Evolutionary conservation across 495 filamentous ascomycete species (phyloP).

Genomic region (Aspergillus bridgeri): DNA sequence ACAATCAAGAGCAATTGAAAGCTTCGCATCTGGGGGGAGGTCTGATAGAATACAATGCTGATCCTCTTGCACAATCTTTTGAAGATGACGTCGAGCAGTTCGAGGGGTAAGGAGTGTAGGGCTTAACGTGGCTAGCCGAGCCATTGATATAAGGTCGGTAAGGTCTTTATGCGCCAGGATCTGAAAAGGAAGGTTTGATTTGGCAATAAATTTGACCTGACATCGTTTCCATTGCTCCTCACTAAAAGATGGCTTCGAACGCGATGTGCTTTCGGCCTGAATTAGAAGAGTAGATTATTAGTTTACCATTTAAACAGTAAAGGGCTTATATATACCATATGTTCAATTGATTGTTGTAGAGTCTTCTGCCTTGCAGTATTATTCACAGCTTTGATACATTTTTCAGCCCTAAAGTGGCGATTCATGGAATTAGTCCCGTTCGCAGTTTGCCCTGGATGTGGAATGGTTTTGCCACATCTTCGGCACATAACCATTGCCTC

Average conservation of each 20-base stretch:
- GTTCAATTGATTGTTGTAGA: neutral
- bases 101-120: slow-evolving; percentile 1
- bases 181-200: neutral
- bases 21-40: slow-evolving; percentile 2
- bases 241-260: neutral
- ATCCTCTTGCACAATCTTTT: neutral
- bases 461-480: neutral
- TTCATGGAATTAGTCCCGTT: slow-evolving; percentile 2
- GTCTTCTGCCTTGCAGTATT: neutral
- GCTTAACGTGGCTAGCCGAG: neutral
- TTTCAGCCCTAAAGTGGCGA: neutral
- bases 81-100: neutral
- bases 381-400: neutral
- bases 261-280: neutral
- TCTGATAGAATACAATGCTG: neutral
- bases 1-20: slow-evolving; percentile 17
- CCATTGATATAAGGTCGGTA: neutral
- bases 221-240: neutral
- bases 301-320: neutral
- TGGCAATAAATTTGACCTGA: neutral
- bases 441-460: slow-evolving; percentile 4
- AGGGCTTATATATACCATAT: neutral
- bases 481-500: slow-evolving; percentile 15
- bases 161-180: neutral
- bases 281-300: neutral